phyloP scores from a whole-genome alignment of 2,329 filamentous ascomycete species.

The Fusarium nematophilum region DNA sequence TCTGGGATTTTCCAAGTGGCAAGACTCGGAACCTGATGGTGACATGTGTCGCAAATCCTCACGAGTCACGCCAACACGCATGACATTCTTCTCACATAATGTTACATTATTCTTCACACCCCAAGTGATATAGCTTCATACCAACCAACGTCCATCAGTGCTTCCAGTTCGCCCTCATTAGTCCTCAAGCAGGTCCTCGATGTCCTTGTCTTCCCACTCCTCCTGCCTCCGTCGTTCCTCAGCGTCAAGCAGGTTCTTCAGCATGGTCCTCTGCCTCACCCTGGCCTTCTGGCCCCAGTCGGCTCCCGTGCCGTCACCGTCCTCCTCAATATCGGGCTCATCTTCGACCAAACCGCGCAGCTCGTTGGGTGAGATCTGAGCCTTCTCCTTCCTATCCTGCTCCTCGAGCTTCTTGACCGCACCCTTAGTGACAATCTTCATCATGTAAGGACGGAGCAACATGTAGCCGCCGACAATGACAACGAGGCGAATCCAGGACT shows the following conservation, averaged over 20 bases:
- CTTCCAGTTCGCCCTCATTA: slow-evolving; percentile 39
- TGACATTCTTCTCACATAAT: too few species aligned
- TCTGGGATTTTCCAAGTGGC: too few species aligned
- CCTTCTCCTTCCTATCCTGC: slow-evolving; percentile 62
- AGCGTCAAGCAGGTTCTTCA: slow-evolving; percentile 73
- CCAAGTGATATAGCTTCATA: slow-evolving; percentile 9
- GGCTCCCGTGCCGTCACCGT: slow-evolving; percentile 59
- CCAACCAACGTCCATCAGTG: neutral
- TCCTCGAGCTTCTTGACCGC: slow-evolving; percentile 74
- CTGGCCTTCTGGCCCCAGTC: slow-evolving; percentile 79
- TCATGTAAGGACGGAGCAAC: slow-evolving; percentile 78
- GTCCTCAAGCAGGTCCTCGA: slow-evolving; percentile 76
- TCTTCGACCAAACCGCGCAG: slow-evolving; percentile 67
- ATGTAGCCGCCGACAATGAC: slow-evolving; percentile 79
- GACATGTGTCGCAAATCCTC: too few species aligned
- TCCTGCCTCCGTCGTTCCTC: slow-evolving; percentile 70
- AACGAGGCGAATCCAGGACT: slow-evolving; percentile 75
- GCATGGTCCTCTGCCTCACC: slow-evolving; percentile 73
- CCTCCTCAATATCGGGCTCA: slow-evolving; percentile 62
- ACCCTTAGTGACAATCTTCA: slow-evolving; percentile 72
- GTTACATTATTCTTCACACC: neutral
- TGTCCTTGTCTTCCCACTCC: slow-evolving; percentile 79
- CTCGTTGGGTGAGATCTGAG: slow-evolving; percentile 72
- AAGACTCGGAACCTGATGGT: too few species aligned
- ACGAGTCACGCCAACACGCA: too few species aligned